phyloP scores from a whole-genome alignment of 768 basidiomycete genomes.

The Podaxis rugospora region DNA sequence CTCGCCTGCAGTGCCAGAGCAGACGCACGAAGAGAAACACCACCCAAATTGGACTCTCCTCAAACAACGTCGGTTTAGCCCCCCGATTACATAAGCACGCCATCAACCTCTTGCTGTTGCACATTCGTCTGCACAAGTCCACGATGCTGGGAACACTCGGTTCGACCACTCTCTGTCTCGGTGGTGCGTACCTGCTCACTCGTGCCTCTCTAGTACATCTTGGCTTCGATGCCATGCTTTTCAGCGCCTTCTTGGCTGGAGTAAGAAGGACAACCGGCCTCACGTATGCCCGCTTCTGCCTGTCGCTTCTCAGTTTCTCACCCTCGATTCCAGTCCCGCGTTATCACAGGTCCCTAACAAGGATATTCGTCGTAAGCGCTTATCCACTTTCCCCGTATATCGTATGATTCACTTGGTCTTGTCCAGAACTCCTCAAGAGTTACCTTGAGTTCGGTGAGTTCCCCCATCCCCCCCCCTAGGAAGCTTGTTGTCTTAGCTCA shows the following conservation, averaged over 20 bases:
- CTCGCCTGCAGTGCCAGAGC: neutral
- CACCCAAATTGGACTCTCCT: neutral
- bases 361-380: conserved; percentile 73
- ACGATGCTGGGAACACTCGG: conserved; percentile 62
- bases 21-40: neutral
- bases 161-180: conserved; percentile 18
- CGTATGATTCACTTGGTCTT: neutral
- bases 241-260: conserved; percentile 83
- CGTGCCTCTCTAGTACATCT: conserved; percentile 45
- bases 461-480: neutral
- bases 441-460: conserved; percentile 80
- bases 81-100: neutral
- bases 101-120: no score
- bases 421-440: conserved; percentile 60
- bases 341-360: conserved; percentile 80
- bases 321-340: conserved; percentile 50
- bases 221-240: conserved; percentile 72
- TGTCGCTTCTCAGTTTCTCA: neutral
- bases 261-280: conserved; percentile 79
- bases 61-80: neutral
- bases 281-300: conserved; percentile 50
- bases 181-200: conserved; percentile 4
- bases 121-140: neutral
- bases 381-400: neutral
- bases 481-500: conserved; percentile 8